A percentile compares a stretch with the other conserved stretches of the same genome.
phyloP scores from a whole-genome alignment of 148 eudicot genomes.

The Chenopodium suecicum region DNA sequence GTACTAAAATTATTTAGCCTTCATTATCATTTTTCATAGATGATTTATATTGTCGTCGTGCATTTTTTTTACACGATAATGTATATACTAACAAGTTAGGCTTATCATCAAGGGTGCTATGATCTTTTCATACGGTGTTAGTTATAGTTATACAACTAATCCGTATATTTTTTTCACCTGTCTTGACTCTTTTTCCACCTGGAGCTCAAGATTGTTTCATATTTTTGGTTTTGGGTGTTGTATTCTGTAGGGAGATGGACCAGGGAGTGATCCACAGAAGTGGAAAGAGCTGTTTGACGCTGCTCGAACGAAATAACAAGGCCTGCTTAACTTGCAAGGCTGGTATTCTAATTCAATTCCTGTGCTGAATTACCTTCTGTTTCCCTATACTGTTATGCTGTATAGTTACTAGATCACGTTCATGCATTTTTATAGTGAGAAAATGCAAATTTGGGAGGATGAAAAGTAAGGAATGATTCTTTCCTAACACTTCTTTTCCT shows the following conservation, averaged over 20 bases:
- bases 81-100: not conserved
- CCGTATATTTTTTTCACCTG: not conserved
- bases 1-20: constrained; percentile 28
- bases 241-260: constrained; percentile 89
- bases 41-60: not conserved
- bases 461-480: too few relatives aligned
- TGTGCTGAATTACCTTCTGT: not conserved
- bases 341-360: not conserved
- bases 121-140: not conserved
- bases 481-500: too few relatives aligned
- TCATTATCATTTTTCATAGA: not conserved
- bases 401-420: not conserved
- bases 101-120: not conserved
- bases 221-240: not conserved
- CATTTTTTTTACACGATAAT: not conserved
- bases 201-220: not conserved
- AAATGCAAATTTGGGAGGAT: not conserved
- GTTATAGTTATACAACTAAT: not conserved
- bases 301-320: constrained; percentile 34
- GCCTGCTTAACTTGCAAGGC: not conserved
- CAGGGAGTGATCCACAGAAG: constrained; percentile 69
- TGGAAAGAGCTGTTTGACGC: constrained; percentile 76
- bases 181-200: not conserved
- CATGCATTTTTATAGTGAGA: not conserved
- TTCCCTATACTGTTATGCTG: not conserved